Percentiles rank a stretch among this genome's conserved stretches.
These are phyloP conservation scores for Kokia cookei DNA, from an alignment of 441 rosid genomes.

Conservation along the genomic window DNA sequence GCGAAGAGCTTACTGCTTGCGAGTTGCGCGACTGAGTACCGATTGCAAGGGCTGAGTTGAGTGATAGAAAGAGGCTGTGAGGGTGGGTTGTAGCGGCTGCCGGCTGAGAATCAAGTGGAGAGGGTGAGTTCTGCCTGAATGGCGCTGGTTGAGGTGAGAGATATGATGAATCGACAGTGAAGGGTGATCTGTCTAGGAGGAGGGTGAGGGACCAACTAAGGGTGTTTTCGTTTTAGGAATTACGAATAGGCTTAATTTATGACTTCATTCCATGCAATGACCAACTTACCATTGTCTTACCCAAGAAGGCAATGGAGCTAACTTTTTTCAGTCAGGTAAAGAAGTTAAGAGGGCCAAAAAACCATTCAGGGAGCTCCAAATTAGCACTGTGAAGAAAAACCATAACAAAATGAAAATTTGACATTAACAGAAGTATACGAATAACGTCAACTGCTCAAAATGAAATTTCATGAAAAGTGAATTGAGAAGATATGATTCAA, in stretches of 20 bases:
- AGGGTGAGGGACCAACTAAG: too few relatives aligned
- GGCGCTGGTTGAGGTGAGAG: too few relatives aligned
- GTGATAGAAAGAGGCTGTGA: too few relatives aligned
- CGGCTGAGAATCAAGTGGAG: too few relatives aligned
- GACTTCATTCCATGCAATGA: conserved; percentile 6
- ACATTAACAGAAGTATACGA: not conserved
- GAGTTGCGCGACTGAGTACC: too few relatives aligned
- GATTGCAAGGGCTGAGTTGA: too few relatives aligned
- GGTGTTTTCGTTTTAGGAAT: too few relatives aligned
- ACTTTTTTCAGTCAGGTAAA: not conserved
- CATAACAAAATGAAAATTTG: not conserved
- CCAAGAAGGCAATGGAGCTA: not conserved
- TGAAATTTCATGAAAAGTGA: not conserved
- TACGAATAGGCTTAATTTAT: not conserved
- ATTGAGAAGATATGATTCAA: not conserved
- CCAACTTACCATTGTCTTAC: not conserved
- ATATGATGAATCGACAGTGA: too few relatives aligned
- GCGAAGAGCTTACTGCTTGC: too few relatives aligned
- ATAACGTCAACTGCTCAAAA: not conserved
- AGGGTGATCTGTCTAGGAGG: too few relatives aligned
- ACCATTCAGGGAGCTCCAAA: not conserved
- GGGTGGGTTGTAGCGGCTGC: too few relatives aligned
- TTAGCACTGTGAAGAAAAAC: not conserved
- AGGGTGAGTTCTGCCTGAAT: too few relatives aligned
- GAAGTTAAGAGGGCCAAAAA: not conserved